Conservation (phyloP, 2,329 filamentous ascomycete species). For the Verticillium dahliae region DNA sequence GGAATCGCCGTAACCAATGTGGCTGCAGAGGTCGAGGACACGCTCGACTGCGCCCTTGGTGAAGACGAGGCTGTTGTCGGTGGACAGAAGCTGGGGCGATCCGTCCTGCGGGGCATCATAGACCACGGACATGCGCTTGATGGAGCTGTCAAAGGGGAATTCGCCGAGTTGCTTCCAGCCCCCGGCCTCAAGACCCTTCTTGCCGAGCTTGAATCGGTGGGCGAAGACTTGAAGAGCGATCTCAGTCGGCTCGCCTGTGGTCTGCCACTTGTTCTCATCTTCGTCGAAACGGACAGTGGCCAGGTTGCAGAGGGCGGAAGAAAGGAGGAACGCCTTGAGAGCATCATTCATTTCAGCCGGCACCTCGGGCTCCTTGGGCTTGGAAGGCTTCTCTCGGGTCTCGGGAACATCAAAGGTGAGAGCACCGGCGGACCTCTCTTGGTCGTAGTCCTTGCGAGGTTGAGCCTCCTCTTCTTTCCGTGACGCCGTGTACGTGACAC, state of each 20-base stretch:
- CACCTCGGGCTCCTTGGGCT: conserved; percentile 25
- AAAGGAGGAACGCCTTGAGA: conserved; percentile 44
- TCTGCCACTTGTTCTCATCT: conserved; percentile 54
- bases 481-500: conserved; percentile 37
- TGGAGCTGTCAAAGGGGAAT: conserved; percentile 71
- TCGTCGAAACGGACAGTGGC: conserved; percentile 51
- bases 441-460: conserved; percentile 48
- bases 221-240: conserved; percentile 72
- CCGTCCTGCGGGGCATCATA: conserved; percentile 42
- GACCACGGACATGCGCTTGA: conserved; percentile 76
- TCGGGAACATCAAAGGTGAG: conserved; percentile 59
- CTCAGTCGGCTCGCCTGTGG: conserved; percentile 66
- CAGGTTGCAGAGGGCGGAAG: conserved; percentile 59
- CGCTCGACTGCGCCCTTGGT: conserved; percentile 59
- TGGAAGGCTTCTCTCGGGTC: conserved; percentile 37
- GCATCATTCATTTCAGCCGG: conserved; percentile 38
- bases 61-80: conserved; percentile 44
- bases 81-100: neutral
- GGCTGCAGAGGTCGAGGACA: conserved; percentile 48
- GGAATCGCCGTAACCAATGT: conserved; percentile 34
- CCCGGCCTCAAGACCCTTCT: conserved; percentile 40
- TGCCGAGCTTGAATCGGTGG: conserved; percentile 57
- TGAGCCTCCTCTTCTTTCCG: conserved; percentile 25
- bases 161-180: conserved; percentile 63
- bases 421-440: conserved; percentile 51